phyloP scores from a whole-genome alignment of 495 filamentous ascomycete genomes.

The Symbiotaphrina buchneri region DNA sequence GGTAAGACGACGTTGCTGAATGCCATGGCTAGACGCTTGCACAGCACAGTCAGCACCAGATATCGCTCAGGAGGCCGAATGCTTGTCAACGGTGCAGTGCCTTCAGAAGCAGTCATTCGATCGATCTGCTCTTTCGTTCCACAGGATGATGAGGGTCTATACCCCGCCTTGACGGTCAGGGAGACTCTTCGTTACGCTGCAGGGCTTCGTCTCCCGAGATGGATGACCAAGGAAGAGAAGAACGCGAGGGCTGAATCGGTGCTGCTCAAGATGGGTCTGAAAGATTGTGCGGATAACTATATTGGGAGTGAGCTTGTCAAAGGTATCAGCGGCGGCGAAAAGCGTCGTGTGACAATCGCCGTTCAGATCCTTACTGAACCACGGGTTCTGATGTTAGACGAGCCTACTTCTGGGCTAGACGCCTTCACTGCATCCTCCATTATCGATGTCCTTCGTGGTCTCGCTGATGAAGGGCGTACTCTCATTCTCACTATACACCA shows the following conservation, averaged over 20 bases:
- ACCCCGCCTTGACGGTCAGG: constrained; percentile 44
- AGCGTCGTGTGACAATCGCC: constrained; percentile 50
- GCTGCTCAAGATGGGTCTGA: constrained; percentile 48
- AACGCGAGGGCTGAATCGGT: constrained; percentile 41
- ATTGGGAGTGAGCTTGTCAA: constrained; percentile 49
- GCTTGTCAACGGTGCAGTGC: constrained; percentile 33
- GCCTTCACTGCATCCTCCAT: constrained; percentile 58
- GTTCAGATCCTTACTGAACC: constrained; percentile 57
- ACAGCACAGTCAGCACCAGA: constrained; percentile 30
- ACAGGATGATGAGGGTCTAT: constrained; percentile 52
- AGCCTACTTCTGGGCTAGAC: constrained; percentile 55
- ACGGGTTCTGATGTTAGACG: constrained; percentile 43
- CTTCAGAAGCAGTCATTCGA: constrained; percentile 23
- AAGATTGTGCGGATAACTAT: constrained; percentile 53
- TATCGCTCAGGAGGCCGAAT: constrained; percentile 30
- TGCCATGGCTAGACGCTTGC: constrained; percentile 44
- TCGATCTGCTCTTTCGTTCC: constrained; percentile 47
- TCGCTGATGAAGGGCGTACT: constrained; percentile 53
- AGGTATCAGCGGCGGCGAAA: constrained; percentile 60
- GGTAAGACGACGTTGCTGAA: constrained; percentile 53
- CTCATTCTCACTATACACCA: constrained; percentile 57
- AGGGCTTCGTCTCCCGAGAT: constrained; percentile 39
- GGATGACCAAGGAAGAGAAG: constrained; percentile 43
- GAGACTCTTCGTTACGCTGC: constrained; percentile 53
- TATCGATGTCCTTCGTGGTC: constrained; percentile 39